Evolutionary conservation across 2,329 filamentous ascomycete genomes (phyloP).

Genomic region (Aspergillus oerlinghausenensis): DNA sequence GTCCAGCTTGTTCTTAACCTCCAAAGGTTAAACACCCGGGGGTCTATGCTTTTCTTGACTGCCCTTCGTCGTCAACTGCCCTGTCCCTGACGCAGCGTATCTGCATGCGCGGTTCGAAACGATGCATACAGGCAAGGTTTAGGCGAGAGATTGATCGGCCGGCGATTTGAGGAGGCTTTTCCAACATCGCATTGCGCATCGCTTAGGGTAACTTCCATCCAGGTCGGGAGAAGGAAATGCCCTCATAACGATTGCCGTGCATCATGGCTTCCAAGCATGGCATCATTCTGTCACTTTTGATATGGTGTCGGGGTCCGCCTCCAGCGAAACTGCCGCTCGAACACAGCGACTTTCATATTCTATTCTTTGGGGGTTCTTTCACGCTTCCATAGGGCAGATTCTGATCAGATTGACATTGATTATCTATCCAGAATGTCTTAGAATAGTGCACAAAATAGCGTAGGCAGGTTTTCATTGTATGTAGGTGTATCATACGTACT

Average conservation of each 20-base stretch:
- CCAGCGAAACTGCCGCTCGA: background rate
- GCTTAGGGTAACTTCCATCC: background rate
- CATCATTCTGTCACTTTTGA: too few species aligned
- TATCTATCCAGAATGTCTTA: constrained; percentile 9
- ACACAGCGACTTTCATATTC: background rate
- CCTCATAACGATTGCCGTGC: background rate
- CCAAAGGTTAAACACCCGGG: background rate
- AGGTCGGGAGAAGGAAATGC: background rate
- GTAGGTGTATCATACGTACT: background rate
- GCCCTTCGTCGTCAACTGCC: background rate
- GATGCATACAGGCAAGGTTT: background rate
- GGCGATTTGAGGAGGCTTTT: background rate
- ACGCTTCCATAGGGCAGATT: constrained; percentile 10
- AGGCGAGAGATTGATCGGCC: background rate
- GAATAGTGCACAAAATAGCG: constrained; percentile 4
- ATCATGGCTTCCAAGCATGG: background rate
- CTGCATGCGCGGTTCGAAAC: background rate
- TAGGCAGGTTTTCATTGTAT: background rate
- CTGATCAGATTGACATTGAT: constrained; percentile 10
- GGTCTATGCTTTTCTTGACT: background rate
- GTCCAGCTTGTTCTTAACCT: background rate
- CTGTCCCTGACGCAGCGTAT: background rate
- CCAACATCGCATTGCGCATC: background rate
- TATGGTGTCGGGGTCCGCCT: background rate
- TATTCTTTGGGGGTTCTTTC: constrained; percentile 13